These are phyloP conservation scores for Fulvia fulva DNA, from an alignment of 2,329 filamentous ascomycete species.

Conservation along the genomic window DNA sequence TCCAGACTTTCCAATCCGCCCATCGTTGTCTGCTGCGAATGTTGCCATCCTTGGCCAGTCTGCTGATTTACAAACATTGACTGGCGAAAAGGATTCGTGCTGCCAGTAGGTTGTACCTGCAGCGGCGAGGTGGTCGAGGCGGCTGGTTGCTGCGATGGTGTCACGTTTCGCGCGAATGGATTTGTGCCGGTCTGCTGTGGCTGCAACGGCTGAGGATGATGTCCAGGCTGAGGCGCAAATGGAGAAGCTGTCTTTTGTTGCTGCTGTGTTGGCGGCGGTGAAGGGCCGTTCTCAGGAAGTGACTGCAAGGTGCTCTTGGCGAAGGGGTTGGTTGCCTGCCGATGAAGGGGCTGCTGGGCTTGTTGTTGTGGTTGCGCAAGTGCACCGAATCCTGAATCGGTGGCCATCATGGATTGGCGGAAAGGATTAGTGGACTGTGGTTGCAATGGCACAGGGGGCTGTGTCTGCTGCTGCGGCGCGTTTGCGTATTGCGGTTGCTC, in stretches of 20 bases:
- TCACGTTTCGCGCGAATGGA: constrained; percentile 59
- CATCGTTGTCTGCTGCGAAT: constrained; percentile 68
- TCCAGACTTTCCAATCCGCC: constrained; percentile 72
- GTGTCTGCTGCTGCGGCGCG: constrained; percentile 31
- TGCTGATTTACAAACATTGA: constrained; percentile 84
- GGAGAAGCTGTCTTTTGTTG: constrained; percentile 17
- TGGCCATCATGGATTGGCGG: constrained; percentile 76
- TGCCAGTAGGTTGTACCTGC: constrained; percentile 74
- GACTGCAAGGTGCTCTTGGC: constrained; percentile 51
- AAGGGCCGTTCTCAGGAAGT: constrained; percentile 23
- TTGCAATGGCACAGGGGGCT: constrained; percentile 37
- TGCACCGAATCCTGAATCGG: constrained; percentile 19
- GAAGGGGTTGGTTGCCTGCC: constrained; percentile 49
- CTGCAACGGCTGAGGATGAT: constrained; percentile 45
- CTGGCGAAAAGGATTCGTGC: constrained; percentile 92
- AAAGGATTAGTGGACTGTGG: constrained; percentile 79
- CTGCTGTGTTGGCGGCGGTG: constrained; percentile 11
- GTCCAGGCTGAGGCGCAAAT: constrained; percentile 22
- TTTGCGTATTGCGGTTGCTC: constrained; percentile 25
- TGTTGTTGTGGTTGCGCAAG: constrained; percentile 12
- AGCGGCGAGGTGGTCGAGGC: constrained; percentile 45
- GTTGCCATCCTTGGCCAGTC: constrained; percentile 86
- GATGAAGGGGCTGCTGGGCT: constrained; percentile 22
- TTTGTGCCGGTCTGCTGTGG: constrained; percentile 66
- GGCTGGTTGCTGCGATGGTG: constrained; percentile 38